Evolutionary conservation across 2,329 filamentous ascomycete genomes (phyloP).

Genomic region (Pyricularia grisea): DNA sequence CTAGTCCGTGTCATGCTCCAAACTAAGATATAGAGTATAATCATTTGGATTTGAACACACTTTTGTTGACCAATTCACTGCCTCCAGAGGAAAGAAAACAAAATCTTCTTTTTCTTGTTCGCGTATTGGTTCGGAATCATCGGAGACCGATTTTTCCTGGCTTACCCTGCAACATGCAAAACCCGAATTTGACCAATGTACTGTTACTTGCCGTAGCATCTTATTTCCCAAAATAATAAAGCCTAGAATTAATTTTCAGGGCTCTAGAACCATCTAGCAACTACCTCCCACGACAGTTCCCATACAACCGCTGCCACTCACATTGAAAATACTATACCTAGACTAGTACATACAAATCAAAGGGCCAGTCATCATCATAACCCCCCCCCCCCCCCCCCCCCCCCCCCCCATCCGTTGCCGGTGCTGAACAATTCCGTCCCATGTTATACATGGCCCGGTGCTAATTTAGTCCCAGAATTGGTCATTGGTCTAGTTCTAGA

Average conservation of each 20-base stretch:
- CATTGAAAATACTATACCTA: too few relatives aligned
- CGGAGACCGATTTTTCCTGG: not conserved
- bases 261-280: not conserved
- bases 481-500: not conserved
- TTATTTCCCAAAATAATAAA: too few relatives aligned
- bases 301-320: not conserved
- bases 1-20: not conserved
- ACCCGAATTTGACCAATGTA: not conserved
- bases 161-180: too few relatives aligned
- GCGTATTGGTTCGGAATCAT: not conserved
- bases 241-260: too few relatives aligned
- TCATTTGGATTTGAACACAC: not conserved
- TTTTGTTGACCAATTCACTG: not conserved
- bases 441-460: too few relatives aligned
- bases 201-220: not conserved
- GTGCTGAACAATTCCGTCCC: not conserved
- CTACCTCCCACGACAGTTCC: not conserved
- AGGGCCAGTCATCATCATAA: not conserved
- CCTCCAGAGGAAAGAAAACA: too few relatives aligned
- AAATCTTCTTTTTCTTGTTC: not conserved
- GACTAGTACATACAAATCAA: too few relatives aligned
- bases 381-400: too few relatives aligned
- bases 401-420: too few relatives aligned
- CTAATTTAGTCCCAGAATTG: not conserved
- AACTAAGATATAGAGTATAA: not conserved